Base-by-base conservation (phyloP, 2,329 filamentous ascomycete species). In the Penicillium brevicompactum region DNA sequence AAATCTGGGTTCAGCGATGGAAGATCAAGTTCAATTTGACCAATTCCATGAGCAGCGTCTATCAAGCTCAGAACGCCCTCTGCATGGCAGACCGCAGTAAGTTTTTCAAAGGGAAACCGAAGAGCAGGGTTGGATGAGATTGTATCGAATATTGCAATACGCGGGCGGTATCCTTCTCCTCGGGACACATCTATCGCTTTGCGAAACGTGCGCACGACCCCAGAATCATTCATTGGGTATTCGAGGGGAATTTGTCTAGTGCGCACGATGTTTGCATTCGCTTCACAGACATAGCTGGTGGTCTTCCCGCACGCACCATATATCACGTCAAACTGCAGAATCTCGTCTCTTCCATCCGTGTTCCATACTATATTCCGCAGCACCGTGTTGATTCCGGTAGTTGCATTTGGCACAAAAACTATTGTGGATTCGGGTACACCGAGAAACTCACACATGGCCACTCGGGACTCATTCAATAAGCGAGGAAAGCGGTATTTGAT, bases 21-120 rank as follows among this genome's bases (percentile, higher is more conserved):
- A 0, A 95, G 73, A 68, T 92, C 82, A 5, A 95, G 71, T 1
- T 82, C 78, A 9, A 95, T 79, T 73, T 93, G 88, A 4, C 91
- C 91, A 31, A 93, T 76, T 5, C 87, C 86, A 72, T 96, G 91
- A 0, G 91, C 91, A 27, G 84, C 91, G 68, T 96, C 91, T 34
- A 95, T 78, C 45, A 89, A 76, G 61, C 86, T 90, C 40, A 92
- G 69, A 5, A 95, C 76, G 0, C 81, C 83, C 21, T 85, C 76
- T 51, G 85, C 80, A 49, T 79, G 82, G 69, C 91, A 94, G 1
- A 82, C 78, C 4, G 71, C 69, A 1, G 82, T 81, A 53, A 94
- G 74, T 1, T 71, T 74, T 68, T 91, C 84, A 72, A 88, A 95
- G 0, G 91, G 91, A 62, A 94, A 82, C 2, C 85, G 77, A 0